A percentile compares a stretch with the other conserved stretches of the same genome.
phyloP scores from a whole-genome alignment of 345 rosid species.

The Brassica rapa region DNA sequence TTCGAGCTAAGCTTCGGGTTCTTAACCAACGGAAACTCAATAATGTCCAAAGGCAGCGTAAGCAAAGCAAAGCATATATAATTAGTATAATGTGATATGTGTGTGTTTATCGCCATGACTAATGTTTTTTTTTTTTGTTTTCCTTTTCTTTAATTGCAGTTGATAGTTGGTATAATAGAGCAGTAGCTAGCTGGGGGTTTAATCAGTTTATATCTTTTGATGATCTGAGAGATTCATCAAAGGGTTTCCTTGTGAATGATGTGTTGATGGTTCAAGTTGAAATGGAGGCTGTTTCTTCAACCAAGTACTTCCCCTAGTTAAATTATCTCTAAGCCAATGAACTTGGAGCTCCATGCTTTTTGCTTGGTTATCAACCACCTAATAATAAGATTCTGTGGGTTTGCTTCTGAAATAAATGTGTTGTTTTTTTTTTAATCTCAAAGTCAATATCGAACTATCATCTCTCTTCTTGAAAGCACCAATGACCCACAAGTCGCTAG shows the following conservation, averaged over 20 bases:
- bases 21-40: constrained; percentile 8
- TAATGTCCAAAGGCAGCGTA: constrained; percentile 2
- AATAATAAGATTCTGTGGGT: neutral
- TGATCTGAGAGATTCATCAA: constrained; percentile 15
- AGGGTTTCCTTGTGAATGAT: constrained; percentile 26
- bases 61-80: neutral
- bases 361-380: neutral
- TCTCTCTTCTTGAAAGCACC: too few relatives aligned
- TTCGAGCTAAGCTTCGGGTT: constrained; percentile 25
- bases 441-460: too few relatives aligned
- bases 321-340: neutral
- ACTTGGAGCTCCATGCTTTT: neutral
- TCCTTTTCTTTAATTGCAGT: neutral
- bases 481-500: too few relatives aligned
- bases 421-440: neutral
- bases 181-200: constrained; percentile 8
- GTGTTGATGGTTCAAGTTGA: constrained; percentile 17
- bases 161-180: neutral
- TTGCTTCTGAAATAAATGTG: neutral
- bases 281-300: constrained; percentile 12
- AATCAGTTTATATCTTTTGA: neutral
- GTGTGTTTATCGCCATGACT: neutral
- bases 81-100: neutral
- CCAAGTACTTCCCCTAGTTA: constrained; percentile 18
- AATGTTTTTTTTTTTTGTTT: neutral